These are phyloP conservation scores for Aureobasidium zeae DNA, from an alignment of 2,329 filamentous ascomycete species.

Conservation along the genomic window DNA sequence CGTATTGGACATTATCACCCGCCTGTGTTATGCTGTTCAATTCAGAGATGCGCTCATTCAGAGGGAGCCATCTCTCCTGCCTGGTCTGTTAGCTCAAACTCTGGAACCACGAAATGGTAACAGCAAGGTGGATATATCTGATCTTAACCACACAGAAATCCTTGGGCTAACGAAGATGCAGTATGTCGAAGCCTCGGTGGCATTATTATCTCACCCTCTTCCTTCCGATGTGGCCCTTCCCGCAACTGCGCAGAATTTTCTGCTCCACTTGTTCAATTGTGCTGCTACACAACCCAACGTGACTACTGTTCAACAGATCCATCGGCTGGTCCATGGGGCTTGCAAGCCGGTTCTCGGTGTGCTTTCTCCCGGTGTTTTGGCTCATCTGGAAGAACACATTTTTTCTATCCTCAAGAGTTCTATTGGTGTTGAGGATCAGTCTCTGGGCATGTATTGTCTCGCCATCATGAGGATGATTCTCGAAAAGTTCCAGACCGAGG, in stretches of 20 bases:
- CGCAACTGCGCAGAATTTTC: slow-evolving; percentile 26
- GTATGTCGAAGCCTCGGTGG: slow-evolving; percentile 22
- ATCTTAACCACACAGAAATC: not conserved
- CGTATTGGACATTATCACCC: slow-evolving; percentile 41
- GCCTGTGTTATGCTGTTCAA: slow-evolving; percentile 33
- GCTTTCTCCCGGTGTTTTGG: slow-evolving; percentile 23
- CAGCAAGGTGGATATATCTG: slow-evolving; percentile 3
- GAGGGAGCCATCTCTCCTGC: slow-evolving; percentile 26
- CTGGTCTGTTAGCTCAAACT: slow-evolving; percentile 23
- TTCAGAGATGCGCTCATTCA: slow-evolving; percentile 27
- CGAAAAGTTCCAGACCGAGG: slow-evolving; percentile 4
- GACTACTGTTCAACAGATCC: slow-evolving; percentile 25
- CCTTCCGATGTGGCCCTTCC: slow-evolving; percentile 25
- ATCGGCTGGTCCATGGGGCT: slow-evolving; percentile 27
- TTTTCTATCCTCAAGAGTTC: slow-evolving; percentile 25
- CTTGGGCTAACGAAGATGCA: slow-evolving; percentile 15
- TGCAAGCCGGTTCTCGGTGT: slow-evolving; percentile 24
- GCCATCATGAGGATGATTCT: slow-evolving; percentile 29
- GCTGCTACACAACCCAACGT: slow-evolving; percentile 24
- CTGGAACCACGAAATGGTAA: slow-evolving; percentile 15
- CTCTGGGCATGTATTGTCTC: slow-evolving; percentile 29
- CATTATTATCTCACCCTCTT: slow-evolving; percentile 25
- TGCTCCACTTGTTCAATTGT: slow-evolving; percentile 25
- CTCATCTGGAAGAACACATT: slow-evolving; percentile 26
- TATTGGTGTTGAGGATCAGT: slow-evolving; percentile 23